phyloP scores from a whole-genome alignment of 306 rosid species.

The Dryas drummondii region DNA sequence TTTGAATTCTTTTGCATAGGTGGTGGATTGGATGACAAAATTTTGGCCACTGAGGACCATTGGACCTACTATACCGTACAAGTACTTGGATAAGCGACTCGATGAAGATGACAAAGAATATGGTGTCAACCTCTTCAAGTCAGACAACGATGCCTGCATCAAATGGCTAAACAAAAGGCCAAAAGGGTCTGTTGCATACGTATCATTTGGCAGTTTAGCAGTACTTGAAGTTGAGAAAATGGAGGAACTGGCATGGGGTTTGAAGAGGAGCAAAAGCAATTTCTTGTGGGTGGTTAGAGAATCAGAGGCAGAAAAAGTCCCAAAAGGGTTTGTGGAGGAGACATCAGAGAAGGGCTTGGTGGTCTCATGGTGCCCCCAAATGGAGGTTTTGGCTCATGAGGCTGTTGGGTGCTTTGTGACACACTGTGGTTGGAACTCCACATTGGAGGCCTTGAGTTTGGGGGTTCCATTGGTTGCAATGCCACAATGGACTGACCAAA shows the following conservation, averaged over 20 bases:
- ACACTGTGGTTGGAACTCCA: slow-evolving; percentile 22
- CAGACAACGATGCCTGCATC: slow-evolving; percentile 1
- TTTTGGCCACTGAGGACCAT: slow-evolving; percentile 19
- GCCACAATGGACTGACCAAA: slow-evolving; percentile 1
- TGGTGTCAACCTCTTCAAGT: slow-evolving; percentile 9
- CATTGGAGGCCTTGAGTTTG: slow-evolving; percentile 16
- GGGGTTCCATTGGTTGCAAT: slow-evolving; percentile 5
- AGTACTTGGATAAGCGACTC: slow-evolving; percentile 23
- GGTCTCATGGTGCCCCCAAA: too few species aligned
- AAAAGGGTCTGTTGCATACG: slow-evolving; percentile 24
- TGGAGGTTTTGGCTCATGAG: slow-evolving; percentile 18
- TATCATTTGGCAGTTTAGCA: slow-evolving; percentile 32
- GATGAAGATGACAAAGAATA: slow-evolving; percentile 25
- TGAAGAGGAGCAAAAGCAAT: slow-evolving; percentile 3
- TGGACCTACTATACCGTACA: slow-evolving; percentile 37
- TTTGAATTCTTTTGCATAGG: slow-evolving; percentile 6
- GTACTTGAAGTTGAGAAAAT: slow-evolving; percentile 23
- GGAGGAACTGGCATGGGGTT: slow-evolving; percentile 30
- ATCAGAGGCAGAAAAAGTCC: slow-evolving; percentile 22
- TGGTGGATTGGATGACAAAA: slow-evolving; percentile 20
- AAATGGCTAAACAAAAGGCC: slow-evolving; percentile 26
- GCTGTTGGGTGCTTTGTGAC: slow-evolving; percentile 16
- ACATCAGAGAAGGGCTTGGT: slow-evolving; percentile 17
- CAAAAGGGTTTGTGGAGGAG: slow-evolving; percentile 28
- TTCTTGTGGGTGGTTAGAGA: slow-evolving; percentile 43